These are phyloP conservation scores for Vigna hirtella DNA, from an alignment of 306 rosid species.

Conservation along the genomic window DNA sequence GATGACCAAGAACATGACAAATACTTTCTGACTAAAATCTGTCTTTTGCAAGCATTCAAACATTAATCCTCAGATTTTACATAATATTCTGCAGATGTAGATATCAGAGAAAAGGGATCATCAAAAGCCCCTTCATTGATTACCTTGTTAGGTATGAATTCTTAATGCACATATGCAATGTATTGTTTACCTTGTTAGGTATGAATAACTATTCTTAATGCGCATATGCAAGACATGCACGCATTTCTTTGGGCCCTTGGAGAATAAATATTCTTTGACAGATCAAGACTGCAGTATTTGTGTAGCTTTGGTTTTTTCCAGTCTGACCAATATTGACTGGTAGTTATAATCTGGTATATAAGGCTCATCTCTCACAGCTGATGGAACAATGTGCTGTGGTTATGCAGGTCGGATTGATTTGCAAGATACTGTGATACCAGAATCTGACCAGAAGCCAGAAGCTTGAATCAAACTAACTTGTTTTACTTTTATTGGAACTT, in stretches of 20 bases:
- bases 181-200: too few species aligned
- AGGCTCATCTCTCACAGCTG: slow-evolving; percentile 9
- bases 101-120: slow-evolving; percentile 65
- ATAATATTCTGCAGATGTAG: slow-evolving; percentile 62
- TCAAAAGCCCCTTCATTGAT: slow-evolving; percentile 73
- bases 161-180: slow-evolving; percentile 25
- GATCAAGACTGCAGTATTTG: slow-evolving; percentile 18
- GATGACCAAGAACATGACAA: slow-evolving; percentile 6
- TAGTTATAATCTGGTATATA: slow-evolving; percentile 22
- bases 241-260: background rate
- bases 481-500: slow-evolving; percentile 41
- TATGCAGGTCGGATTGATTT: slow-evolving; percentile 81
- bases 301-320: slow-evolving; percentile 21
- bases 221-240: too few species aligned
- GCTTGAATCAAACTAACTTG: slow-evolving; percentile 45
- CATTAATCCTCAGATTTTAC: slow-evolving; percentile 10
- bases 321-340: slow-evolving; percentile 12
- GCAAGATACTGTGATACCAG: slow-evolving; percentile 77
- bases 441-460: slow-evolving; percentile 75
- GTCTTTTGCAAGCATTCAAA: slow-evolving; percentile 2
- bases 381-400: slow-evolving; percentile 20
- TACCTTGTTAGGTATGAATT: slow-evolving; percentile 84
- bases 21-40: slow-evolving; percentile 10
- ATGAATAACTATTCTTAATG: too few species aligned
- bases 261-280: slow-evolving; percentile 17